These are phyloP conservation scores for Malus hybrid DNA, from an alignment of 331 rosid genomes.

Conservation along the genomic window DNA sequence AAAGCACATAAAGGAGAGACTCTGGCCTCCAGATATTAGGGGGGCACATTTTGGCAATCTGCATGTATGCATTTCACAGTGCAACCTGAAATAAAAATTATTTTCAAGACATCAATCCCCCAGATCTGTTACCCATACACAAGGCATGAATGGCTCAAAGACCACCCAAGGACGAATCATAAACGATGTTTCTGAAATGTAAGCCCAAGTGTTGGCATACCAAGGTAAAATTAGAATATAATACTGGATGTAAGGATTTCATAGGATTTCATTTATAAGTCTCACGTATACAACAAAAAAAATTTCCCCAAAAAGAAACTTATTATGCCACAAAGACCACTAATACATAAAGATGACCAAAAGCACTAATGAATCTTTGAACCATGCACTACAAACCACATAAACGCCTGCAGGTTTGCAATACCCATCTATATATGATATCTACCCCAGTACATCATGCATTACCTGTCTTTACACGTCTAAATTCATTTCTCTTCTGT, in stretches of 20 bases:
- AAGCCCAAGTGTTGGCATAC: slow-evolving; percentile 17
- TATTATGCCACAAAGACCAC: not conserved
- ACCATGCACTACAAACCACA: not conserved
- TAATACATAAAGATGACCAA: not conserved
- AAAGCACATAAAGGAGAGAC: slow-evolving; percentile 53
- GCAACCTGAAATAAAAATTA: slow-evolving; percentile 50
- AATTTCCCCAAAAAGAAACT: not conserved
- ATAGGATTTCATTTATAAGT: not conserved
- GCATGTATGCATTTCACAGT: slow-evolving; percentile 61
- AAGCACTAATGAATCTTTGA: not conserved
- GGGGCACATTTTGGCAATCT: slow-evolving; percentile 70
- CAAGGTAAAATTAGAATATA: slow-evolving; percentile 5
- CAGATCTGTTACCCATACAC: slow-evolving; percentile 18
- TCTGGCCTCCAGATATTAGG: slow-evolving; percentile 89
- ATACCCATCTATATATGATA: not conserved
- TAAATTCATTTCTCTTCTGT: not conserved
- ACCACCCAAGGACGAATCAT: slow-evolving; percentile 75
- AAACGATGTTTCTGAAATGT: slow-evolving; percentile 58
- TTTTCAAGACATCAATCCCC: slow-evolving; percentile 18
- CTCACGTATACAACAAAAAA: not conserved
- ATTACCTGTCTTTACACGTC: not conserved
- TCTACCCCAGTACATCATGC: not conserved
- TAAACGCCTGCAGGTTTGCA: not conserved
- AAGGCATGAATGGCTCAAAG: slow-evolving; percentile 1
- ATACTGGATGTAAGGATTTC: not conserved